A percentile compares a stretch with the other conserved stretches of the same genome.
phyloP scores from a whole-genome alignment of 75 land plant genomes.

The Selaginella tamariscina region DNA sequence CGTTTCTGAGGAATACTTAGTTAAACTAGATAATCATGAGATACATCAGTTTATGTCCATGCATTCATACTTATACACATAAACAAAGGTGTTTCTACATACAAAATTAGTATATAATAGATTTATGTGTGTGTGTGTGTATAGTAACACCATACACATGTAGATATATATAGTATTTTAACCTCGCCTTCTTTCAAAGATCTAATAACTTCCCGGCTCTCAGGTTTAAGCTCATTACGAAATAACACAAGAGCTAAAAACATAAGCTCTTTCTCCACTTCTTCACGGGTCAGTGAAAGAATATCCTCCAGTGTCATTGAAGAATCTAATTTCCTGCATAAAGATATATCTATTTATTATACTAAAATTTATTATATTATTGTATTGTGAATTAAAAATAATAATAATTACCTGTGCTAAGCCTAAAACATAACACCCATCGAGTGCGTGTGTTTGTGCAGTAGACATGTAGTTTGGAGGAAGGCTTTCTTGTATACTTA shows the following conservation, averaged over 20 bases:
- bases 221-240: conserved; percentile 33
- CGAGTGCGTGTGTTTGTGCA: conserved; percentile 30
- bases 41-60: too few relatives aligned
- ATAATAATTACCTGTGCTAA: conserved; percentile 23
- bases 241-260: conserved; percentile 31
- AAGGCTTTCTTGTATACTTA: conserved; percentile 17
- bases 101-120: not conserved
- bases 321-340: conserved; percentile 16
- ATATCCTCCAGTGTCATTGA: conserved; percentile 1
- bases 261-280: conserved; percentile 23
- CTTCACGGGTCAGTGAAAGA: conserved; percentile 21
- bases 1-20: too few relatives aligned
- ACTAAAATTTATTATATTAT: too few relatives aligned
- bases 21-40: too few relatives aligned
- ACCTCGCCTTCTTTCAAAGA: conserved; percentile 35
- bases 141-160: too few relatives aligned
- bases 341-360: not conserved
- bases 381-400: too few relatives aligned
- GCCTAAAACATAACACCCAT: conserved; percentile 35
- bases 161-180: too few relatives aligned
- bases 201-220: conserved; percentile 23
- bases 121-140: too few relatives aligned
- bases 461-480: conserved; percentile 19
- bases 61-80: too few relatives aligned
- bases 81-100: too few relatives aligned